phyloP scores from a whole-genome alignment of 352 stramenopile genomes.

The Globisporangium uncinulatum region DNA sequence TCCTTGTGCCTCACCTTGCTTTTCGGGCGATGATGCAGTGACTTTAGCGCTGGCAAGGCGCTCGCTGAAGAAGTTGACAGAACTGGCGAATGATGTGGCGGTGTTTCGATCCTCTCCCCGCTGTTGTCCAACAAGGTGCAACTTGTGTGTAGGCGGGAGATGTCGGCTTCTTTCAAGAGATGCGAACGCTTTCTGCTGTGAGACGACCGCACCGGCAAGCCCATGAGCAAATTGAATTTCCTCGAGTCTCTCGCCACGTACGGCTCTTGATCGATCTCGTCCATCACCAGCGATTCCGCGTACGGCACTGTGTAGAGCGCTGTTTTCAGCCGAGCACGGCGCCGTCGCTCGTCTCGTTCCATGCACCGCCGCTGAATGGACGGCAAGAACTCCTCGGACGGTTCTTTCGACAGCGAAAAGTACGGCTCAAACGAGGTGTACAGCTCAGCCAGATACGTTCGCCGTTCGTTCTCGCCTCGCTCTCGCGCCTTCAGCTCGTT shows the following conservation, averaged over 20 bases:
- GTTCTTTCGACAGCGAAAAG: constrained; percentile 29
- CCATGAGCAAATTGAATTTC: constrained; percentile 49
- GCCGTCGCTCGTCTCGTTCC: constrained; percentile 13
- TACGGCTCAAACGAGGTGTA: constrained; percentile 56
- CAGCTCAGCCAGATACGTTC: constrained; percentile 34
- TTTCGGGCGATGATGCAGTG: constrained; percentile 13
- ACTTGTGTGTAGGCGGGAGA: constrained; percentile 26
- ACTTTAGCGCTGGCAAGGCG: constrained; percentile 4
- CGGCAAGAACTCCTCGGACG: constrained; percentile 47
- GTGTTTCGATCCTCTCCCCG: constrained; percentile 19
- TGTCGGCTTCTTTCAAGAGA: constrained; percentile 29
- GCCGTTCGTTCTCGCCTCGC: constrained; percentile 17
- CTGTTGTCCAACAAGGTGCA: constrained; percentile 11
- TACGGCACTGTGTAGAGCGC: constrained; percentile 31
- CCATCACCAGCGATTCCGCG: constrained; percentile 28
- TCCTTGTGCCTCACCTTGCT: constrained; percentile 8
- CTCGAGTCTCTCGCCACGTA: constrained; percentile 50
- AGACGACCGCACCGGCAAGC: constrained; percentile 27
- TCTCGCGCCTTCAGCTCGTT: constrained; percentile 27
- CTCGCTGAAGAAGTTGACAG: constrained; percentile 1
- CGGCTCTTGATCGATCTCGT: constrained; percentile 40
- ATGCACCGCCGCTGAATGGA: constrained; percentile 32
- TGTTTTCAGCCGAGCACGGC: constrained; percentile 7
- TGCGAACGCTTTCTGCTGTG: constrained; percentile 24
- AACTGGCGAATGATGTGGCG: neutral